Evolutionary conservation across 2,329 filamentous ascomycete species (phyloP).

Genomic region (Colletotrichum noveboracense): DNA sequence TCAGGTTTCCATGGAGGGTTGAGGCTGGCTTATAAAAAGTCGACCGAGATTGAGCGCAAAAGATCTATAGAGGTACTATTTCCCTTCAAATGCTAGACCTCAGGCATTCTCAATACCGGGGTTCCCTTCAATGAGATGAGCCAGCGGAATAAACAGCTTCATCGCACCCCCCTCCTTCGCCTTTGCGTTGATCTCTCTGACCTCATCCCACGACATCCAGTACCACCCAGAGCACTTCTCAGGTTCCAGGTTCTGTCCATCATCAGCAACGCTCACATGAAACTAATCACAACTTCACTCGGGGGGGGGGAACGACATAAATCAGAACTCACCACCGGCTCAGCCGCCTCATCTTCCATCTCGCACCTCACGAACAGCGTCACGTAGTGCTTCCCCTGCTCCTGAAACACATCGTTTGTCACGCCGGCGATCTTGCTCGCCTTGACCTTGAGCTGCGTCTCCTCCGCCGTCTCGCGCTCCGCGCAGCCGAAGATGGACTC

Average conservation of each 20-base stretch:
- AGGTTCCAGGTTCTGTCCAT: constrained; percentile 44
- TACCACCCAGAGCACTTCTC: constrained; percentile 57
- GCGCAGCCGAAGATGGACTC: constrained; percentile 70
- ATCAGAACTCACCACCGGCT: constrained; percentile 53
- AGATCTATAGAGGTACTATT: background rate
- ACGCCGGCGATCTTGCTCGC: constrained; percentile 60
- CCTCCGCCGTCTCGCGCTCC: constrained; percentile 70
- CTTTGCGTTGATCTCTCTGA: constrained; percentile 29
- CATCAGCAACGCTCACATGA: background rate
- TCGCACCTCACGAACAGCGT: constrained; percentile 70
- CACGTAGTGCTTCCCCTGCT: constrained; percentile 72
- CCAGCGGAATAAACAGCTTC: constrained; percentile 37
- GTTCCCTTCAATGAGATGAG: constrained; percentile 32
- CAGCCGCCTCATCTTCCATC: constrained; percentile 48
- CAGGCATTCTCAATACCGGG: constrained; percentile 7
- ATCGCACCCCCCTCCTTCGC: constrained; percentile 12
- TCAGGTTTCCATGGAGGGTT: background rate
- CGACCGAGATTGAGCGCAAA: background rate
- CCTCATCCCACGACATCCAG: constrained; percentile 51
- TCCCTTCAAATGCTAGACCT: background rate
- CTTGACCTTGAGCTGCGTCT: constrained; percentile 67
- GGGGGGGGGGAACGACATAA: background rate
- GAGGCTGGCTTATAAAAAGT: background rate
- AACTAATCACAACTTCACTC: no score
- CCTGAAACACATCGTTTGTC: constrained; percentile 70